Evolutionary conservation across 1,284 basidiomycete genomes (phyloP).

Genomic region (Ustilago xerochloae): DNA sequence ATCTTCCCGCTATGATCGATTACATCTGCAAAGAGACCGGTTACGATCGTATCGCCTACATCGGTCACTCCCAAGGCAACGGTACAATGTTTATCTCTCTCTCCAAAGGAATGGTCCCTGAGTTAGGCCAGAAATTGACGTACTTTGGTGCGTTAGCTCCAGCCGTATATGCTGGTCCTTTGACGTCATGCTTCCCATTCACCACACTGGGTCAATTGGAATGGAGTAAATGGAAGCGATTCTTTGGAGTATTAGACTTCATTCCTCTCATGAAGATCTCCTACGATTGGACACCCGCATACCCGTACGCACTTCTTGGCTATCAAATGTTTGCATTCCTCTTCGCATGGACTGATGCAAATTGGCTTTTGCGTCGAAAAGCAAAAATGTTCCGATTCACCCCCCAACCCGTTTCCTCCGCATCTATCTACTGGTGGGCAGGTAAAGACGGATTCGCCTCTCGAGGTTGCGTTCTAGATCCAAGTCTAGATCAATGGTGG

Average conservation of each 20-base stretch:
- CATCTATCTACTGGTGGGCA: conserved; percentile 74
- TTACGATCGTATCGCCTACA: conserved; percentile 73
- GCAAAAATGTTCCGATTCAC: conserved; percentile 77
- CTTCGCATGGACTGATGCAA: conserved; percentile 75
- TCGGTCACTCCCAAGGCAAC: conserved; percentile 75
- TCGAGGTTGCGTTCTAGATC: conserved; percentile 74
- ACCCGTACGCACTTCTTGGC: conserved; percentile 68
- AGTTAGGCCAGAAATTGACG: conserved; percentile 73
- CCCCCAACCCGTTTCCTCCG: conserved; percentile 74
- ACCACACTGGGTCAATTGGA: conserved; percentile 65
- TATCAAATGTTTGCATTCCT: conserved; percentile 75
- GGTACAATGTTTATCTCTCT: conserved; percentile 68
- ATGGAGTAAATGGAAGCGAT: conserved; percentile 73
- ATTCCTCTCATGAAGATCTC: conserved; percentile 74
- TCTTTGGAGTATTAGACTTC: conserved; percentile 76
- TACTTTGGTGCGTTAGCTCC: conserved; percentile 75
- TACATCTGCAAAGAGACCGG: conserved; percentile 74
- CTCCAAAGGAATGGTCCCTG: conserved; percentile 73
- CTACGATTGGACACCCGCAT: conserved; percentile 74
- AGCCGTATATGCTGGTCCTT: conserved; percentile 74
- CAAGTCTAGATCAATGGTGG: conserved; percentile 71
- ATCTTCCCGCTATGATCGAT: conserved; percentile 74
- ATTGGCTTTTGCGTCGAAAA: conserved; percentile 73
- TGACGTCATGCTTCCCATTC: conserved; percentile 75
- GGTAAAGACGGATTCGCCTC: conserved; percentile 74